Evolutionary conservation across 2,329 filamentous ascomycete species (phyloP), one percentile per base, ranked within the genome.

Genomic region (Cordyceps militaris): DNA sequence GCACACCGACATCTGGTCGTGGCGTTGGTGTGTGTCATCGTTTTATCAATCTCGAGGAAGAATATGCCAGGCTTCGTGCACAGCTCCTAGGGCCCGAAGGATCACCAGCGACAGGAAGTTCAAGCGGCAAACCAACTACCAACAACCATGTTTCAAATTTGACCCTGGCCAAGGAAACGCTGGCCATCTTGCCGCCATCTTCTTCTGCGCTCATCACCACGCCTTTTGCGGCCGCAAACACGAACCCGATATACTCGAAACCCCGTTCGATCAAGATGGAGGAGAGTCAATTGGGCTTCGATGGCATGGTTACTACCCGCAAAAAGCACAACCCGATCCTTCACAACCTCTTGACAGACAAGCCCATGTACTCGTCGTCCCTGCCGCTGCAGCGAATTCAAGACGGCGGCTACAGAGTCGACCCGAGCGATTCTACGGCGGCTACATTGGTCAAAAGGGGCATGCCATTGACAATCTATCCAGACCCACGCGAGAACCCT

Each of bases 281-380:
- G 59, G 76, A 76, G 58, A 84, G 81, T 55, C 77, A 80, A 70
- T 74, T 80, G 71, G 68, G 62, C 72, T 73, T 77, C 21, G 73
- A 78, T 2, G 75, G 74, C 28, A 79, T 79, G 60, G 80, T 83
- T 3, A 77, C 76, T 23, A 84, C 81, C 0, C 74, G 81, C 58
- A 76, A 74, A 48, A 78, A 76, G 58, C 79, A 81, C 66, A 99
- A 99, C 65, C 91, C 92, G 0, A 77, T 99, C 1, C 94, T 99
- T 47, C 91, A 99, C 72, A 97, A 97, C 66, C 83, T 99, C 1
- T 80, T 99, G 10, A 99, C 94, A 2, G 94, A 99, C 73, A 95
- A 96, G 66, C 93, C 94, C 0, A 82, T 92, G 14, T 88, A 91
- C 63, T 97, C 94, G 1, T 94, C 94, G 1, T 99, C 94, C 0